These are phyloP conservation scores for Hypoxylon sp. DNA, from an alignment of 2,329 filamentous ascomycete genomes.

Conservation along the genomic window DNA sequence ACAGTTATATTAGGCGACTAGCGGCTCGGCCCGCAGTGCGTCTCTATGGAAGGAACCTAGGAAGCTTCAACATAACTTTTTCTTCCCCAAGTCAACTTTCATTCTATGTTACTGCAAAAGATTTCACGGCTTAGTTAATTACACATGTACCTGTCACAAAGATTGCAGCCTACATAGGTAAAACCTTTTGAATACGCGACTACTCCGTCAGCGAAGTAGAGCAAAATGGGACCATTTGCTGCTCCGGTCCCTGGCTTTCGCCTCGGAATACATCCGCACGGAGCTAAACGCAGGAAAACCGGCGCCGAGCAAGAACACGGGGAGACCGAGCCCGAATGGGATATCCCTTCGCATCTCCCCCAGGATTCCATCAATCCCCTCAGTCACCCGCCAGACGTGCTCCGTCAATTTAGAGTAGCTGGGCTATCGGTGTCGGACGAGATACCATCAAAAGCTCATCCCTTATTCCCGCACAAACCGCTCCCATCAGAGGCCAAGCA, in stretches of 20 bases:
- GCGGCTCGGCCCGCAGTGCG: slow-evolving; percentile 40
- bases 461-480: slow-evolving; percentile 67
- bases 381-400: slow-evolving; percentile 67
- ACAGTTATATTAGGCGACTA: no score
- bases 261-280: slow-evolving; percentile 48
- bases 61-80: background rate
- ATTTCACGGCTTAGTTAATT: background rate
- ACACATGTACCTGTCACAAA: no score
- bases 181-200: background rate
- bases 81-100: background rate
- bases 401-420: slow-evolving; percentile 68
- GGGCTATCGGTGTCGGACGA: slow-evolving; percentile 65
- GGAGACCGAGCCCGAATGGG: slow-evolving; percentile 26
- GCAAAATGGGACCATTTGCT: slow-evolving; percentile 51
- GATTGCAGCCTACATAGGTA: background rate
- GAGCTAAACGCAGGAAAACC: slow-evolving; percentile 54
- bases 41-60: background rate
- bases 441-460: slow-evolving; percentile 57
- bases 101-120: background rate
- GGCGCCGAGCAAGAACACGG: slow-evolving; percentile 21
- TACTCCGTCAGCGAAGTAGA: background rate
- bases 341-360: slow-evolving; percentile 48
- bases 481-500: slow-evolving; percentile 48
- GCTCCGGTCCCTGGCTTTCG: slow-evolving; percentile 51
- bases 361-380: slow-evolving; percentile 66